phyloP scores from a whole-genome alignment of 768 basidiomycete species.

The Boletus speciosus region DNA sequence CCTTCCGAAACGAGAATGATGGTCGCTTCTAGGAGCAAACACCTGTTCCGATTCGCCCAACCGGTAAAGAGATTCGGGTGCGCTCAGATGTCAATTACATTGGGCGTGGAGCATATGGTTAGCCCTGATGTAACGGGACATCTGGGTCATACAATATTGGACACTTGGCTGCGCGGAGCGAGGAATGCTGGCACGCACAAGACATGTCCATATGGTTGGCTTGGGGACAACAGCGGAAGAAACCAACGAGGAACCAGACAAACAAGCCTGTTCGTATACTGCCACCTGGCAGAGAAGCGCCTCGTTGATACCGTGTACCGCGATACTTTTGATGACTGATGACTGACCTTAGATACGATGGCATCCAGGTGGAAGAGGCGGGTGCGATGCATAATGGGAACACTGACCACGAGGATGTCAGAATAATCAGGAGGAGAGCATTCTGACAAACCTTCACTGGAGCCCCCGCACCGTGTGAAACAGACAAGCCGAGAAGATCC shows the following conservation, averaged over 20 bases:
- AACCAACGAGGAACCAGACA: neutral
- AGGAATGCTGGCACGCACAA: neutral
- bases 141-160: neutral
- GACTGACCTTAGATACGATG: neutral
- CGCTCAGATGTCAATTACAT: neutral
- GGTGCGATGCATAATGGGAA: neutral
- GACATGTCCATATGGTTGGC: neutral
- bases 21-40: neutral
- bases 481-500: conserved; percentile 1
- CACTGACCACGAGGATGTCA: conserved; percentile 4
- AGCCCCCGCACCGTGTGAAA: conserved; percentile 3
- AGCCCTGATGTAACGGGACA: neutral
- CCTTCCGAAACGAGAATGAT: conserved; percentile 2
- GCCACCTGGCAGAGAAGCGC: neutral
- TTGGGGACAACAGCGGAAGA: neutral
- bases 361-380: neutral
- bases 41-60: conserved; percentile 17
- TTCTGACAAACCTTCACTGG: neutral
- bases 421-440: neutral
- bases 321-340: neutral
- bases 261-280: neutral
- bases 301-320: neutral
- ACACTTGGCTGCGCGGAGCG: neutral
- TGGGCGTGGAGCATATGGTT: neutral
- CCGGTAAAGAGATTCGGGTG: neutral